Conservation (phyloP, 345 rosid species). For the Camelina sativa region DNA sequence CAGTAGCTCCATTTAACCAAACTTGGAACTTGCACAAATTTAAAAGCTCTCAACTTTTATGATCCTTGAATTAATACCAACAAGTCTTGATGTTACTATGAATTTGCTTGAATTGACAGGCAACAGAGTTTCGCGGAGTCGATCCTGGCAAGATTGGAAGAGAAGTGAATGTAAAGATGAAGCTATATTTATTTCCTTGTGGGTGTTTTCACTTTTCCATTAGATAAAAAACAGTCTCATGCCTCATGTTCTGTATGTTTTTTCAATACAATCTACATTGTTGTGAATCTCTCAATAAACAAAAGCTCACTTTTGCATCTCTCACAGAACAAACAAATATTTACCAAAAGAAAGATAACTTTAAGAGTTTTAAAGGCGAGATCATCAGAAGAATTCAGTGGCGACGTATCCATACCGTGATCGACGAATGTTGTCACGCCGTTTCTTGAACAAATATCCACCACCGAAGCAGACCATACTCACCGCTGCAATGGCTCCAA, state of each 20-base stretch:
- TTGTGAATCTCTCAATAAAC: constrained; percentile 28
- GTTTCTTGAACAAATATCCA: constrained; percentile 64
- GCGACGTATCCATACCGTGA: constrained; percentile 57
- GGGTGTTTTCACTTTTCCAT: constrained; percentile 5
- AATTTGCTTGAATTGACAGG: constrained; percentile 54
- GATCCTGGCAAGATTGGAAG: constrained; percentile 75
- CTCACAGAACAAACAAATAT: too few species aligned
- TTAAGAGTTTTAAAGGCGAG: not conserved
- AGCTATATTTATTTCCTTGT: not conserved
- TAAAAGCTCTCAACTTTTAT: not conserved
- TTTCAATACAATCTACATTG: not conserved
- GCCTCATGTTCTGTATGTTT: constrained; percentile 9
- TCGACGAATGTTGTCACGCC: constrained; percentile 67
- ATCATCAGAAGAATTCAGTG: constrained; percentile 62
- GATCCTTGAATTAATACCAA: constrained; percentile 11
- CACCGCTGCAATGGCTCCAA: constrained; percentile 56
- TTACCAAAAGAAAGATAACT: not conserved
- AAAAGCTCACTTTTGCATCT: not conserved
- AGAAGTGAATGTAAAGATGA: constrained; percentile 52
- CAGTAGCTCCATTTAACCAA: not conserved
- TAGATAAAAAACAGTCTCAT: constrained; percentile 3
- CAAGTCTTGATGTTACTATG: constrained; percentile 30
- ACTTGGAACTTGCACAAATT: not conserved
- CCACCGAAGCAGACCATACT: constrained; percentile 58
- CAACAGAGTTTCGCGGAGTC: constrained; percentile 92